A percentile compares a stretch with the other conserved stretches of the same genome.
phyloP scores from a whole-genome alignment of 2,329 filamentous ascomycete species.

The Fusarium bactridioides region DNA sequence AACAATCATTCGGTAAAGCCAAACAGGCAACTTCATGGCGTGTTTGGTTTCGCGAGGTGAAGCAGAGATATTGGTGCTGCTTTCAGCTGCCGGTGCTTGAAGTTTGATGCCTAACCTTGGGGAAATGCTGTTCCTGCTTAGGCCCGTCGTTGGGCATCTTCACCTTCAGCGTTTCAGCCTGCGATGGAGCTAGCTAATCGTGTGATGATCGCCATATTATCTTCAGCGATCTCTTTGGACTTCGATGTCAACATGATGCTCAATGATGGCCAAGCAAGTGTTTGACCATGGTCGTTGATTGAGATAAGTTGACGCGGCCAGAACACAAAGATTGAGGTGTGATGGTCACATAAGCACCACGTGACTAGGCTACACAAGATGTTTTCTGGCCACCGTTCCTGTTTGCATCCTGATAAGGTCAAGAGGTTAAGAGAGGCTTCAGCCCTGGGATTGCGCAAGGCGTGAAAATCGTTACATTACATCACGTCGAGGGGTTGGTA shows the following conservation, averaged over 20 bases:
- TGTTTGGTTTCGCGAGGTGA: accelerated
- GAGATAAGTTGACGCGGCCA: neutral
- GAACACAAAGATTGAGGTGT: too few species aligned
- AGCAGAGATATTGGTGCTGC: accelerated
- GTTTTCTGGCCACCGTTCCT: accelerated
- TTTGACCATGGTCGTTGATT: neutral
- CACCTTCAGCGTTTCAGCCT: neutral
- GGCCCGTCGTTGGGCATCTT: neutral
- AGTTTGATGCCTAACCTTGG: accelerated
- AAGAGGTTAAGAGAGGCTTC: accelerated
- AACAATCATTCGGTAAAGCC: neutral
- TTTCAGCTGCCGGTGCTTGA: accelerated
- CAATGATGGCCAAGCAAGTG: neutral
- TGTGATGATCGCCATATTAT: neutral
- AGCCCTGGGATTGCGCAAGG: too few species aligned
- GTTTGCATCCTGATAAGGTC: neutral
- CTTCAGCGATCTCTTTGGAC: accelerated
- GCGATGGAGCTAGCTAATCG: neutral
- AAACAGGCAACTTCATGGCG: too few species aligned
- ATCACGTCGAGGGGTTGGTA: accelerated
- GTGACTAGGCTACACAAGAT: neutral
- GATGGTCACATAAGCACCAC: neutral
- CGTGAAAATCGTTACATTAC: accelerated
- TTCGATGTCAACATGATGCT: neutral
- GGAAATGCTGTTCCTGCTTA: neutral